phyloP scores from a whole-genome alignment of 768 basidiomycete species.

The Suillus alpinus region DNA sequence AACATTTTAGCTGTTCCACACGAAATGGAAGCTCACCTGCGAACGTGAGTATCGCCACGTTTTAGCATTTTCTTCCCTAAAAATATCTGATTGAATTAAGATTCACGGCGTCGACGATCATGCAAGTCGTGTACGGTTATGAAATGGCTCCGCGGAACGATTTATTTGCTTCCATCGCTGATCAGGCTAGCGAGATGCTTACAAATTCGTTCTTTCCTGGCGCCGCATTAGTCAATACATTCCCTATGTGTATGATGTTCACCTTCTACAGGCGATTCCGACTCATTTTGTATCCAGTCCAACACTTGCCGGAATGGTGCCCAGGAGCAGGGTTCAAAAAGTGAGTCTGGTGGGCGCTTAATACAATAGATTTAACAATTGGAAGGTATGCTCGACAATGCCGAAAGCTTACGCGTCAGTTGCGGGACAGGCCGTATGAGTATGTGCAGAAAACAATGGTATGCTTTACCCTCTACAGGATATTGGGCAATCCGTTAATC shows the following conservation, averaged over 20 bases:
- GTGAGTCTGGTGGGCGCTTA: too few relatives aligned
- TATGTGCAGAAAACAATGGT: conserved; percentile 20
- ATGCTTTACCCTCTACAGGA: neutral
- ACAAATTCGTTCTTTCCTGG: too few relatives aligned
- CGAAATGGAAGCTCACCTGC: conserved; percentile 24
- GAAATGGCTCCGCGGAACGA: conserved; percentile 31
- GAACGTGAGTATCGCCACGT: conserved; percentile 13
- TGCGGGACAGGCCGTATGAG: conserved; percentile 17
- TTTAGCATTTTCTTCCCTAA: neutral
- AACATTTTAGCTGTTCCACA: conserved; percentile 24
- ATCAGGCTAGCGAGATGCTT: too few relatives aligned
- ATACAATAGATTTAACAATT: conserved; percentile 18
- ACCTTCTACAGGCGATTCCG: too few relatives aligned
- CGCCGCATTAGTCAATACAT: too few relatives aligned
- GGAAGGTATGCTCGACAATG: conserved; percentile 13
- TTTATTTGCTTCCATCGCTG: conserved; percentile 28
- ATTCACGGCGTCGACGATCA: conserved; percentile 25
- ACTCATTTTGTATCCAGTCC: too few relatives aligned
- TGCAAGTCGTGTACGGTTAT: conserved; percentile 38
- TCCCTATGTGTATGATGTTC: too few relatives aligned
- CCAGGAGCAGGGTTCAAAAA: too few relatives aligned
- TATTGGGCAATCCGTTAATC: neutral
- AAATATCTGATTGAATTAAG: conserved; percentile 10
- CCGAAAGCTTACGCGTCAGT: conserved; percentile 14
- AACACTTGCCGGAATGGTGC: too few relatives aligned